These are phyloP conservation scores for Avena atlantica DNA, from an alignment of 176 grass and related monocot genomes.

Conservation along the genomic window DNA sequence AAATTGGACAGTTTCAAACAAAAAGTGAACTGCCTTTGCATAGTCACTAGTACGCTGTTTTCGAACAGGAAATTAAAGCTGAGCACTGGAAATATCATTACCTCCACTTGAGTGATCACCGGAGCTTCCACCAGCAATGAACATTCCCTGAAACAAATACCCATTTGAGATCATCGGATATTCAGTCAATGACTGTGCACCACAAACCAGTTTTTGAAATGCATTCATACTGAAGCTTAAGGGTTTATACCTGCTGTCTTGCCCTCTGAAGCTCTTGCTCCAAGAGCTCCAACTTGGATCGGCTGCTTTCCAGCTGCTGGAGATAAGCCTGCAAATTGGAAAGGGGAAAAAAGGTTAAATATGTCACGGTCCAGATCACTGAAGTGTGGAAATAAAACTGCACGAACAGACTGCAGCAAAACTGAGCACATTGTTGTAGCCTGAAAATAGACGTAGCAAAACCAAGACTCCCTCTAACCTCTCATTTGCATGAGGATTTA, in stretches of 20 bases:
- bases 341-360: not conserved
- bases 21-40: not conserved
- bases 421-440: too few relatives aligned
- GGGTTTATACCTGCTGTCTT: constrained; percentile 74
- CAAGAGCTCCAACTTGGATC: constrained; percentile 73
- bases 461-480: not conserved
- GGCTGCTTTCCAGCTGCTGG: constrained; percentile 81
- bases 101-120: constrained; percentile 70
- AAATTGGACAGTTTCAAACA: not conserved
- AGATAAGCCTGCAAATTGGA: constrained; percentile 66
- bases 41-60: not conserved
- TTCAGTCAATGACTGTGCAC: too few relatives aligned
- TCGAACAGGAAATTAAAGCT: not conserved
- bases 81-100: constrained; percentile 39
- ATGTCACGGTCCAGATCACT: not conserved
- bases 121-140: constrained; percentile 65
- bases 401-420: too few relatives aligned
- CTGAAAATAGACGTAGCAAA: not conserved
- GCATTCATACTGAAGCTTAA: not conserved
- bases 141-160: constrained; percentile 64
- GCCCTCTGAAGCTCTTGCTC: constrained; percentile 95
- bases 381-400: not conserved
- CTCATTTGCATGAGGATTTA: too few relatives aligned
- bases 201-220: not conserved
- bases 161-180: not conserved